Evolutionary conservation across 148 eudicot species (phyloP).

Genomic region (Pharnaceum exiguum): DNA sequence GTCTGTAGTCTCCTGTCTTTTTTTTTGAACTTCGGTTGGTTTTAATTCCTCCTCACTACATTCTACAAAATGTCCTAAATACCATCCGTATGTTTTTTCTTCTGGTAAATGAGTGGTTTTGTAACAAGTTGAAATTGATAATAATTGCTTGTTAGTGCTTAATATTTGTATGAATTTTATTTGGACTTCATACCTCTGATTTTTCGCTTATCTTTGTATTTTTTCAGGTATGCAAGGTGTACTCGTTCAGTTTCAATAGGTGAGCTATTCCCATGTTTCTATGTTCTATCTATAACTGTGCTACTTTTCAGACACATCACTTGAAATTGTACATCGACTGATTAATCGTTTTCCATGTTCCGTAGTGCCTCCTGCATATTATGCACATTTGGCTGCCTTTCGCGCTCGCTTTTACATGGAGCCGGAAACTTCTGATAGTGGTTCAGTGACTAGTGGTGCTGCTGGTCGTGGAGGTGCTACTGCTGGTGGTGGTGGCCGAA

Average conservation of each 20-base stretch:
- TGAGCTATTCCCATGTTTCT: constrained; percentile 10
- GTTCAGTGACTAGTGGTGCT: constrained; percentile 50
- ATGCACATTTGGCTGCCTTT: constrained; percentile 78
- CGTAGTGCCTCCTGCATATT: constrained; percentile 73
- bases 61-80: no score
- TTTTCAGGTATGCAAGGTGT: constrained; percentile 74
- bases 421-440: constrained; percentile 59
- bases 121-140: not conserved
- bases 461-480: constrained; percentile 35
- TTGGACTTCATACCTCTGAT: not conserved
- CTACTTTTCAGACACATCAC: no score
- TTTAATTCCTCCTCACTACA: no score
- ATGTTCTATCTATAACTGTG: not conserved
- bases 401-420: constrained; percentile 77
- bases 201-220: constrained; percentile 5
- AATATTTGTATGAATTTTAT: not conserved
- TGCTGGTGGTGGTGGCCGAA: constrained; percentile 32
- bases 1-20: no score
- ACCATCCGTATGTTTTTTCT: no score
- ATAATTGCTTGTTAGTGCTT: not conserved
- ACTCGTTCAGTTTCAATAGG: constrained; percentile 80
- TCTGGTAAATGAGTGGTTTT: no score
- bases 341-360: not conserved
- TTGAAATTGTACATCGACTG: not conserved
- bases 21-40: no score